Base-by-base conservation (phyloP, 192 early-diverging fungal species). In the Backusella tarrabulga region DNA sequence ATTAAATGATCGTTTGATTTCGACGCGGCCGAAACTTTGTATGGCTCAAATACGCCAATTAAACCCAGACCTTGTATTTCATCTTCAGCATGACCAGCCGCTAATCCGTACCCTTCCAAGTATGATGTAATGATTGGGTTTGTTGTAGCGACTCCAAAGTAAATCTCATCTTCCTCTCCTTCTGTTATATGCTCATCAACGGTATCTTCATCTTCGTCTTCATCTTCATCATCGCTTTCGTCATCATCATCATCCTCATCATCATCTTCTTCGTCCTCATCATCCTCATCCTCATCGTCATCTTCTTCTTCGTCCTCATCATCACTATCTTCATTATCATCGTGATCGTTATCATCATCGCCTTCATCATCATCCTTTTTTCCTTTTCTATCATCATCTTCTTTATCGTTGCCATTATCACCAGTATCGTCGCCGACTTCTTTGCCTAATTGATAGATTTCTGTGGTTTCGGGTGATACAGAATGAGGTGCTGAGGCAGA, bases 81-180 rank as follows among this genome's bases (percentile, higher is more conserved):
- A 41, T 70, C 68, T 70, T 70, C 68, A 38, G 21, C 68, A 41
- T 70, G 36, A 14, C 68, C 68, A 9, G 68, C 68, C 0, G 68
- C 68, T 11, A 70, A 23, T 38, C 68, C 68, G n/a, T 70, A 70
- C 8, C 68, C 68, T 40, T 41, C 19, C 11, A 70, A 70, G 21
- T 40, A 70, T 1, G 68, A 70, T 70, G 68, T 70, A n/a, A 38
- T 38, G 40, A 63, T 63, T 1, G 56, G 56, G 26, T 63, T 26
- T 26, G 21, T 14, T 63, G 26, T 63, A 26, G 23, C 56, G 3
- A 11, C 56, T 14, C 56, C 23, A 63, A 63, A 63, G 56, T 29
- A 14, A 26, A 21, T 19, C 2, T 29, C 56, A 2, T 12, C 56
- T 8, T 29, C 56, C 1, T 63, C 21, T 2, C 8, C 26, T 12